Evolutionary conservation across 2,329 filamentous ascomycete species (phyloP).

Genomic region (Didymellaceae sp.): DNA sequence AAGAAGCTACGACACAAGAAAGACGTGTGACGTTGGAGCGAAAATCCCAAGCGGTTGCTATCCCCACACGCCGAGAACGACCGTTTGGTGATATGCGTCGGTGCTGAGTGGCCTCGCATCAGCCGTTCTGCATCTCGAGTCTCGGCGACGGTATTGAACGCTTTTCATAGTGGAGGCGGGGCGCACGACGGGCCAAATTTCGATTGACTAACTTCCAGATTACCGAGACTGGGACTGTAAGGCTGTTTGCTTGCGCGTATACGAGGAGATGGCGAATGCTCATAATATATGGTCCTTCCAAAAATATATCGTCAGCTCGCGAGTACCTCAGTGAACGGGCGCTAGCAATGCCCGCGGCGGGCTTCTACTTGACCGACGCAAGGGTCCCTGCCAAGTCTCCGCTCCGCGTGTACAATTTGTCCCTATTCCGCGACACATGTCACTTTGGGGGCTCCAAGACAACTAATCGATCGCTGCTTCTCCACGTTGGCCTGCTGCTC

Average conservation of each 20-base stretch:
- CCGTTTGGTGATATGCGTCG: constrained; percentile 7
- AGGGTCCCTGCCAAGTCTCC: constrained; percentile 14
- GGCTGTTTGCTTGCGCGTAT: no score
- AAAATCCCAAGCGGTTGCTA: constrained; percentile 7
- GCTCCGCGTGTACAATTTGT: constrained; percentile 12
- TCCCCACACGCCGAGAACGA: constrained; percentile 7
- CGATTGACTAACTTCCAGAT: no score
- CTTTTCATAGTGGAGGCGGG: no score
- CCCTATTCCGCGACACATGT: constrained; percentile 16
- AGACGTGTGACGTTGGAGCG: constrained; percentile 12
- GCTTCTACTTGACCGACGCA: no score
- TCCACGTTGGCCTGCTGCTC: constrained; percentile 1
- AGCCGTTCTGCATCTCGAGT: not conserved
- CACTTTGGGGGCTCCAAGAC: constrained; percentile 7
- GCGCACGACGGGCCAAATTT: no score
- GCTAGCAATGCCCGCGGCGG: constrained; percentile 3
- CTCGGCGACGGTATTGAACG: not conserved
- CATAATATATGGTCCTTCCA: no score
- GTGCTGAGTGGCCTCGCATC: not conserved
- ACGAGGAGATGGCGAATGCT: no score
- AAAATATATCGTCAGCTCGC: constrained; percentile 8
- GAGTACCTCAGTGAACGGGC: constrained; percentile 7
- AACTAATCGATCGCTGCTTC: constrained; percentile 6
- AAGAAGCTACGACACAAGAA: not conserved
- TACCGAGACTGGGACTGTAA: not conserved